These are phyloP conservation scores for Jackrogersella minutella DNA, from an alignment of 495 filamentous ascomycete species.

Conservation along the genomic window DNA sequence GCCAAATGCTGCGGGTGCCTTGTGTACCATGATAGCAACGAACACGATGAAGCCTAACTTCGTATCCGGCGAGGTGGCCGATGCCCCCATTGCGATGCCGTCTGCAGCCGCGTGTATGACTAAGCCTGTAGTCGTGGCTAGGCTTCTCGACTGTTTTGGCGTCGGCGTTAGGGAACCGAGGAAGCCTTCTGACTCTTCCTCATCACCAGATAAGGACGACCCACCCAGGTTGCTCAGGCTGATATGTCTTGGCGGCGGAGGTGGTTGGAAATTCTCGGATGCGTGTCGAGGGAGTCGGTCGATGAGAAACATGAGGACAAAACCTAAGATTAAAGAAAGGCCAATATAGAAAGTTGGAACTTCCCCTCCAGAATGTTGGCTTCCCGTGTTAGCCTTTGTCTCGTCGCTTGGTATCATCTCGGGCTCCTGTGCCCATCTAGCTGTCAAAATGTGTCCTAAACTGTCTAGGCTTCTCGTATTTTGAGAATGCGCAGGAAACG, in stretches of 20 bases:
- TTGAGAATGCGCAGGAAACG: conserved; percentile 53
- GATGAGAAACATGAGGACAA: conserved; percentile 96
- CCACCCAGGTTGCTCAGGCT: conserved; percentile 78
- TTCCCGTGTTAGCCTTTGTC: conserved; percentile 11
- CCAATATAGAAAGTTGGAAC: conserved; percentile 73
- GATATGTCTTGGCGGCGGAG: conserved; percentile 69
- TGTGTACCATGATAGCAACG: conserved; percentile 95
- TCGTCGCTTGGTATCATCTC: conserved; percentile 19
- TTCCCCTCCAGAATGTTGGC: conserved; percentile 41
- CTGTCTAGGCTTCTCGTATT: conserved; percentile 37
- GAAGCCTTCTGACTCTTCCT: conserved; percentile 62
- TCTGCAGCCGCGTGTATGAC: conserved; percentile 98
- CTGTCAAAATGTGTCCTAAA: conserved; percentile 23
- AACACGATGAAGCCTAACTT: conserved; percentile 90
- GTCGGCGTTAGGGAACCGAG: conserved; percentile 57
- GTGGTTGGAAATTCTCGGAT: conserved; percentile 60
- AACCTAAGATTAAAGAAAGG: conserved; percentile 84
- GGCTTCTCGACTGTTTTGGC: conserved; percentile 59
- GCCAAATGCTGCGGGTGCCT: conserved; percentile 95
- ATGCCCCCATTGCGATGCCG: conserved; percentile 93
- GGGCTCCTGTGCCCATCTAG: conserved; percentile 40
- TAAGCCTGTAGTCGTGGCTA: conserved; percentile 86
- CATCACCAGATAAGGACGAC: conserved; percentile 51
- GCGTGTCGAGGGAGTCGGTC: conserved; percentile 84
- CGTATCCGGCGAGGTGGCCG: conserved; percentile 71